phyloP scores from a whole-genome alignment of 169 alveolate genomes.

The Cryptosporidium meleagridis region DNA sequence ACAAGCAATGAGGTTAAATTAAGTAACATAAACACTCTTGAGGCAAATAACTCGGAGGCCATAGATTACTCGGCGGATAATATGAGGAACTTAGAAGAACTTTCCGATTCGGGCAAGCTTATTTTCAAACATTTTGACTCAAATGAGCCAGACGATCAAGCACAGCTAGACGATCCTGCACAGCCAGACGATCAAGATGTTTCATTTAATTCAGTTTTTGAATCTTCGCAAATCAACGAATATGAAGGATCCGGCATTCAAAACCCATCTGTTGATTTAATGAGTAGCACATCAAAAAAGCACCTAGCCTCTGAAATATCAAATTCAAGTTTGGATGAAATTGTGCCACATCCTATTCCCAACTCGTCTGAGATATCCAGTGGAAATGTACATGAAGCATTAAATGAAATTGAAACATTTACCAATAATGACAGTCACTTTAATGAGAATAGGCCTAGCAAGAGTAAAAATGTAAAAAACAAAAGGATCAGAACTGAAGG shows the following conservation, averaged over 20 bases:
- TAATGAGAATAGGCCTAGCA: neutral
- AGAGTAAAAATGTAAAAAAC: neutral
- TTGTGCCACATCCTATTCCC: constrained; percentile 31
- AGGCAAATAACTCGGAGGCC: neutral
- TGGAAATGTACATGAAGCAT: neutral
- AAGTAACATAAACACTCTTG: neutral
- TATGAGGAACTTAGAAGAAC: neutral
- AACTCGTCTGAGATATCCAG: neutral
- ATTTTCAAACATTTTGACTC: neutral
- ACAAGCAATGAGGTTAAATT: neutral
- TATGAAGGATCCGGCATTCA: neutral
- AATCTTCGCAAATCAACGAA: neutral
- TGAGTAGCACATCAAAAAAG: neutral
- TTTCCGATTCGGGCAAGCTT: neutral
- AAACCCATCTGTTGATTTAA: neutral
- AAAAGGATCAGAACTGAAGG: neutral
- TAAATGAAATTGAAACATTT: neutral
- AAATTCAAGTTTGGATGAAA: constrained; percentile 46
- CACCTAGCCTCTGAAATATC: neutral
- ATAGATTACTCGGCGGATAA: neutral
- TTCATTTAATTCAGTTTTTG: neutral
- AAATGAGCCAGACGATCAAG: neutral
- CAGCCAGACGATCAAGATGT: neutral
- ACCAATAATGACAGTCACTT: neutral
- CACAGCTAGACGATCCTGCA: neutral